phyloP scores from a whole-genome alignment of 2,329 filamentous ascomycete species.

The Achaetomium macrosporum region DNA sequence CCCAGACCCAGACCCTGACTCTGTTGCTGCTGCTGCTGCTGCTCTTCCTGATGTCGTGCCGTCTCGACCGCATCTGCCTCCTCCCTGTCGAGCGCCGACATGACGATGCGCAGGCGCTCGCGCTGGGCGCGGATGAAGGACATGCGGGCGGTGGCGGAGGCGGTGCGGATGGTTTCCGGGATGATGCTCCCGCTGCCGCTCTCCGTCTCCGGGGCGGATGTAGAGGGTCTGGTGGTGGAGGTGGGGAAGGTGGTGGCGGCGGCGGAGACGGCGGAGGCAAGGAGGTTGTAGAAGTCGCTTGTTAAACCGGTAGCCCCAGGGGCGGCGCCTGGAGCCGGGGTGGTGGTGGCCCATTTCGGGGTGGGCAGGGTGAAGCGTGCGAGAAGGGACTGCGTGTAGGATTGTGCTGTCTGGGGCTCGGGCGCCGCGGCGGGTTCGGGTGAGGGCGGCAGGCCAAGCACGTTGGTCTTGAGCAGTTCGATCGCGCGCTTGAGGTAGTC shows the following conservation, averaged over 20 bases:
- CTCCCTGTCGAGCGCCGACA: slow-evolving; percentile 75
- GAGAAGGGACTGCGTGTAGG: slow-evolving; percentile 76
- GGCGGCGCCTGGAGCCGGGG: background rate
- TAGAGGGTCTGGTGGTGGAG: slow-evolving; percentile 19
- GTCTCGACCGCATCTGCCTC: slow-evolving; percentile 44
- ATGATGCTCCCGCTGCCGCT: slow-evolving; percentile 47
- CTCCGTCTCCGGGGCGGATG: slow-evolving; percentile 27
- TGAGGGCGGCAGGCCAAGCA: slow-evolving; percentile 69
- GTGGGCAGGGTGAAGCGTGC: slow-evolving; percentile 79
- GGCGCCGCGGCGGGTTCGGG: slow-evolving; percentile 34
- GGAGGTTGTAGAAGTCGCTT: slow-evolving; percentile 68
- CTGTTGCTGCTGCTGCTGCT: slow-evolving; percentile 20
- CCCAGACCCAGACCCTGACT: background rate
- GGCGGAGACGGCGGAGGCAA: slow-evolving; percentile 67
- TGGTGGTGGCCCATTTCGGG: slow-evolving; percentile 48
- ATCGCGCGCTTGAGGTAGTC: slow-evolving; percentile 67
- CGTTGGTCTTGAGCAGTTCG: slow-evolving; percentile 65
- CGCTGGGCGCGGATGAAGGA: slow-evolving; percentile 73
- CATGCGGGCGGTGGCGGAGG: slow-evolving; percentile 59
- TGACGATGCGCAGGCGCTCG: slow-evolving; percentile 66
- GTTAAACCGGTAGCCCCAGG: slow-evolving; percentile 17
- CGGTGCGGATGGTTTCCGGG: slow-evolving; percentile 55
- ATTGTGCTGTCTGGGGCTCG: slow-evolving; percentile 36
- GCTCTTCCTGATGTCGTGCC: background rate
- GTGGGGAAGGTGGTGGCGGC: slow-evolving; percentile 42